These are phyloP conservation scores for Rhazya stricta DNA, from an alignment of 257 asterid species.

Conservation along the genomic window DNA sequence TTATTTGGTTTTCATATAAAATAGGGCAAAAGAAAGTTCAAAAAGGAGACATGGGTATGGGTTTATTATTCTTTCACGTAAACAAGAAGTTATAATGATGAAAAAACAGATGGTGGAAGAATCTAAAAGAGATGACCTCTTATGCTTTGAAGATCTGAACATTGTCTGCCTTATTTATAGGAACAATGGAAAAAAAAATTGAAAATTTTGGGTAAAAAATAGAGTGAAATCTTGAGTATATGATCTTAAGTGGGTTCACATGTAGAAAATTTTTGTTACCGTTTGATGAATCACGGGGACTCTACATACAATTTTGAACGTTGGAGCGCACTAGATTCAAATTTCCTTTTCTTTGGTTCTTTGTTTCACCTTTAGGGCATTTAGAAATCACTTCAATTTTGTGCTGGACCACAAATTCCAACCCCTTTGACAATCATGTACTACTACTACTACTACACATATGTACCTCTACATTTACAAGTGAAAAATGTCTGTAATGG, in stretches of 20 bases:
- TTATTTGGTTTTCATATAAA: background rate
- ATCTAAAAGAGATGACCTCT: conserved; percentile 27
- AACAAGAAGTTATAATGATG: conserved; percentile 60
- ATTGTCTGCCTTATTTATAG: conserved; percentile 48
- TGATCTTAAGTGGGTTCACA: conserved; percentile 47
- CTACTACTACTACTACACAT: too few relatives aligned
- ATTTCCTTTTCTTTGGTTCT: conserved; percentile 5
- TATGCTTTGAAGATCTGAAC: conserved; percentile 33
- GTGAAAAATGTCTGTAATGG: conserved; percentile 3
- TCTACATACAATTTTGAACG: conserved; percentile 41
- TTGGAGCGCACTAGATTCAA: conserved; percentile 80
- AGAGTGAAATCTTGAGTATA: background rate
- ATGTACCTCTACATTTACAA: background rate
- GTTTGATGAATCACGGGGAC: conserved; percentile 64
- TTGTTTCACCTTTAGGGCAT: background rate
- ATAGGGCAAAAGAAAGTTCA: conserved; percentile 7
- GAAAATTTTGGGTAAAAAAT: background rate
- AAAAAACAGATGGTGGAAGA: conserved; percentile 22
- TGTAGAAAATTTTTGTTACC: conserved; percentile 51
- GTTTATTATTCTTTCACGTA: conserved; percentile 33
- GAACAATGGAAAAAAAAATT: background rate
- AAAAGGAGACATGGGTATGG: conserved; percentile 30
- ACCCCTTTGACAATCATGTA: background rate
- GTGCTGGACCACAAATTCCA: conserved; percentile 8
- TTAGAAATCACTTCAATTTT: conserved; percentile 2